These are phyloP conservation scores for Margaritispora aquatica DNA, from an alignment of 495 filamentous ascomycete genomes.

Conservation along the genomic window DNA sequence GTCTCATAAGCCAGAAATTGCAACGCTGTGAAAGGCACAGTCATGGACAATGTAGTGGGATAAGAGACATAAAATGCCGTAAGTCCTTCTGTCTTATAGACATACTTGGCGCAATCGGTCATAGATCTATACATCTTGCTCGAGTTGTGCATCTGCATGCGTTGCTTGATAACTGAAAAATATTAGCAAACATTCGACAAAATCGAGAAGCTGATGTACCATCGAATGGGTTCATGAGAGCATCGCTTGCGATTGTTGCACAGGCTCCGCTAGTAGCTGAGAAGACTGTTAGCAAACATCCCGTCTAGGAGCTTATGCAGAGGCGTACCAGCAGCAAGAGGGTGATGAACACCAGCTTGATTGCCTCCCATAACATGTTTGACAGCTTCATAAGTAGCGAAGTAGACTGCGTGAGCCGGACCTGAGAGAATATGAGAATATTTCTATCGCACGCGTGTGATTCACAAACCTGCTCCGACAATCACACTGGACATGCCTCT, in stretches of 20 bases:
- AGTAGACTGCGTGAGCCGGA: conserved; percentile 96
- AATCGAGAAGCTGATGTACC: conserved; percentile 44
- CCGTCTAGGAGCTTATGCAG: conserved; percentile 4
- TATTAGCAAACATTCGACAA: conserved; percentile 15
- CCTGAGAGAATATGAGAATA: conserved; percentile 45
- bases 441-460: conserved; percentile 2
- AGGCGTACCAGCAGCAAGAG: conserved; percentile 71
- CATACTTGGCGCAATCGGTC: conserved; percentile 72
- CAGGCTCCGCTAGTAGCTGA: conserved; percentile 84
- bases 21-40: conserved; percentile 91
- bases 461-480: conserved; percentile 76
- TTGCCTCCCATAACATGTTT: conserved; percentile 96
- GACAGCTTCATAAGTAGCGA: conserved; percentile 94
- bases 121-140: conserved; percentile 73
- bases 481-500: conserved; percentile 94
- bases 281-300: conserved; percentile 11
- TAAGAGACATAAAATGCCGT: conserved; percentile 97
- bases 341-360: conserved; percentile 80
- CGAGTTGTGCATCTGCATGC: conserved; percentile 98
- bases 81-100: conserved; percentile 84
- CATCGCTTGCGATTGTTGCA: conserved; percentile 94
- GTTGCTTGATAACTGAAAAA: conserved; percentile 87
- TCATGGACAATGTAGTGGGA: conserved; percentile 97
- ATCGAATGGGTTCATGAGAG: conserved; percentile 99
- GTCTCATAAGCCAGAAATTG: conserved; percentile 98